Base-by-base conservation (phyloP, 2,329 filamentous ascomycete species). In the Colletotrichum sidae region DNA sequence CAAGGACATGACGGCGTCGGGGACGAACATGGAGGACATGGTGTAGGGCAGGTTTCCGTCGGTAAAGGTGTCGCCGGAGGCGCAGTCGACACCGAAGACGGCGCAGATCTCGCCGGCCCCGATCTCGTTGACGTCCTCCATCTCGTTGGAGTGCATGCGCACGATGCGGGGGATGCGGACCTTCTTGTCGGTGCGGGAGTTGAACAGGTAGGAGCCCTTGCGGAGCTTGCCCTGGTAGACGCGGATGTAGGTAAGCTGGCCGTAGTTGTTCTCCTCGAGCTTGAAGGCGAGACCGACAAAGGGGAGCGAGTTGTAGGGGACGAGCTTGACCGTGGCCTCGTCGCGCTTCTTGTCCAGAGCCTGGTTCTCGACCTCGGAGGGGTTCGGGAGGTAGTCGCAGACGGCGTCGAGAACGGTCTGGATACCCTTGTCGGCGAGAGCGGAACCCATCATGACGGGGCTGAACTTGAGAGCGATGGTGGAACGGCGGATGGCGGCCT, bases 121-220 rank as follows among this genome's bases (percentile, higher is more conserved):
- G 69, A 99, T 91, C 78, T 97, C 94, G 60, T 82, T 84, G 37
- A 97, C 93, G 75, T 99, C 96, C 79, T 99, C 96, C 95, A 99
- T 97, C 76, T 99, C 96, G 76, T 98, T 97, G 50, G 94, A 97
- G 84, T 99, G 96, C 96, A 99, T 99, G 68, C 96, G 93, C 68
- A 99, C 96, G 73, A 99, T 98, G 75, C 95, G 92, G 17, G 96
- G 96, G 63, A 99, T 91, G 80, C 96, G 94, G 76, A 99, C 91
- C 84, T 95, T 97, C 86, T 97, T 97, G 79, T 95, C 92, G 69
- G 89, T 96, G 72, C 94, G 90, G 8, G 94, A 94, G 80, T 98
- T 99, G 87, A 91, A 97, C 60, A 99, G 89, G 76, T 94, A 93
- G 75, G 91, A 87, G 54, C 94, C 93, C 85, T 97, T 98, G 77